Percentiles rank a stretch among this genome's conserved stretches.
phyloP scores from a whole-genome alignment of 129 eudicot species.

The Sambucus nigra region DNA sequence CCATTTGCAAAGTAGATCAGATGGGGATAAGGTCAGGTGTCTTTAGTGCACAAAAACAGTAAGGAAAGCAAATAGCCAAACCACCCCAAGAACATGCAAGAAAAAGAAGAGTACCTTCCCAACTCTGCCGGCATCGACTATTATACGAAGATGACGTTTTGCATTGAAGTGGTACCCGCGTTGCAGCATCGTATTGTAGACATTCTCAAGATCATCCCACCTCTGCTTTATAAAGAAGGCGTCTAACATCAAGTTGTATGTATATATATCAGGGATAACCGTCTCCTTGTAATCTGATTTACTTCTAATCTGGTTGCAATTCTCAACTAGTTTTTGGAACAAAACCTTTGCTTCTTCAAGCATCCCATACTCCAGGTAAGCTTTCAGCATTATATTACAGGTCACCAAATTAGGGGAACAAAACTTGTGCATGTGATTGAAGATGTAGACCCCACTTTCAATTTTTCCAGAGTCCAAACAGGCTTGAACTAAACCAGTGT shows the following conservation, averaged over 20 bases:
- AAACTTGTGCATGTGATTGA: conserved; percentile 68
- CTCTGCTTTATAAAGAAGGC: conserved; percentile 37
- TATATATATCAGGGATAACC: conserved; percentile 63
- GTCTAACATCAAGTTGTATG: conserved; percentile 76
- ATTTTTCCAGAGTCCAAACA: conserved; percentile 51
- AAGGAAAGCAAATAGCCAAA: neutral
- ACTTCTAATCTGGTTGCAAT: conserved; percentile 23
- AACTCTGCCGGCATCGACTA: conserved; percentile 54
- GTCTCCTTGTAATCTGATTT: conserved; percentile 29
- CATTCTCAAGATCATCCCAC: conserved; percentile 77
- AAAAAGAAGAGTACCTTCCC: conserved; percentile 46
- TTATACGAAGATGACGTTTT: conserved; percentile 65
- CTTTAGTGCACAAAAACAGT: neutral
- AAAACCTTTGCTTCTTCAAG: conserved; percentile 64
- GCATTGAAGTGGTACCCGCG: conserved; percentile 62
- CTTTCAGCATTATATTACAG: conserved; percentile 79
- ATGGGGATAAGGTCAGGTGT: neutral
- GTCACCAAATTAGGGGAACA: conserved; percentile 84
- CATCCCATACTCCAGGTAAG: conserved; percentile 48
- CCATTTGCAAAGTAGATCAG: neutral
- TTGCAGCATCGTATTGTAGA: conserved; percentile 56
- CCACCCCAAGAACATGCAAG: too few relatives aligned
- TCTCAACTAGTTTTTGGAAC: conserved; percentile 44
- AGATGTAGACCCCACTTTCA: conserved; percentile 52
- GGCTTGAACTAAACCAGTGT: conserved; percentile 87